Evolutionary conservation across 768 basidiomycete species (phyloP).

Genomic region (Rhodotorula graminis): DNA sequence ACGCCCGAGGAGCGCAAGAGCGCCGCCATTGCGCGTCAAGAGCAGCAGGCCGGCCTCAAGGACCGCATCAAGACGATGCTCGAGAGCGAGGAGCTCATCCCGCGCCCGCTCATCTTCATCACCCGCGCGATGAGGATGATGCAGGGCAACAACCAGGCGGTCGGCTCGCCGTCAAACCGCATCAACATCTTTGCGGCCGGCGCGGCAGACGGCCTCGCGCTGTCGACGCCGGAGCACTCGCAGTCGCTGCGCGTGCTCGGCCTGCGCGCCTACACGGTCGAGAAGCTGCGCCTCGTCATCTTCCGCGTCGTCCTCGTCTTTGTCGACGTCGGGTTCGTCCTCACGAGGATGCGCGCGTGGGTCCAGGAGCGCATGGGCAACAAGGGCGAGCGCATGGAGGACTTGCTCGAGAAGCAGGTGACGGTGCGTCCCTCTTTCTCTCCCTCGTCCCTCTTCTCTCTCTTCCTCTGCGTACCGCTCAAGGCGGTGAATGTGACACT

Average conservation of each 20-base stretch:
- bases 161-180: constrained; percentile 81
- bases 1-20: constrained; percentile 19
- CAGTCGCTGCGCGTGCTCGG: constrained; percentile 53
- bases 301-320: constrained; percentile 64
- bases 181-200: constrained; percentile 82
- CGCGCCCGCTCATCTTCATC: constrained; percentile 50
- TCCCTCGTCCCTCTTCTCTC: no score
- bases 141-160: constrained; percentile 63
- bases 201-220: constrained; percentile 50
- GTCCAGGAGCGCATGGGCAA: constrained; percentile 49
- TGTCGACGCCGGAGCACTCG: constrained; percentile 4
- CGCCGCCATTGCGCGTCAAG: constrained; percentile 9
- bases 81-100: constrained; percentile 42
- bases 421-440: constrained; percentile 46
- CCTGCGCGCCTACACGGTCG: constrained; percentile 44
- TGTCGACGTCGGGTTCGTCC: constrained; percentile 69
- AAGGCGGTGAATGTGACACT: no score
- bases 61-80: constrained; percentile 41
- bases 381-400: constrained; percentile 63
- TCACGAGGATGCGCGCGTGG: constrained; percentile 54
- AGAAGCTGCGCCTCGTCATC: constrained; percentile 53
- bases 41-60: constrained; percentile 35
- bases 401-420: constrained; percentile 71
- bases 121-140: constrained; percentile 45
- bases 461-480: no score